Evolutionary conservation across 108 stramenopile genomes (phyloP), one percentile per base, ranked within the genome.

Genomic region (Nitzschia putrida): DNA sequence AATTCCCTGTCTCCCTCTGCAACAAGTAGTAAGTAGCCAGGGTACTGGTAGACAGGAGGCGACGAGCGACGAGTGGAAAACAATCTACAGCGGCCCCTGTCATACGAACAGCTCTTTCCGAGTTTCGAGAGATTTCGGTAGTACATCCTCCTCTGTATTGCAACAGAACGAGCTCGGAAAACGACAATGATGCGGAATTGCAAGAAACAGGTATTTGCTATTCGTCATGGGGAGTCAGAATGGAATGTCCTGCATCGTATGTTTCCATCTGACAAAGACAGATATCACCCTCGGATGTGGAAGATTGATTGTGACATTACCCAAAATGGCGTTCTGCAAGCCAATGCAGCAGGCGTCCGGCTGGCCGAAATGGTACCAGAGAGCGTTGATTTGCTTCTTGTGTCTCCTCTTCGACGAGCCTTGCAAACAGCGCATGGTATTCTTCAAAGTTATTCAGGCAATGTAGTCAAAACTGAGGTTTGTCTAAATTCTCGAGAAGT

Each of bases 361-460:
- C 11, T 63, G 20, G 40, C n/a, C 14, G 11, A 37, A 10, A n/a
- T 44, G 23, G 18, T 63, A 10, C n/a, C n/a, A n/a, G 7, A 6
- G 18, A 44, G n/a, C 10, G 44, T 84, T 16, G 83, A 81, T 23
- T 57, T 73, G 24, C 47, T 84, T 2, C 7, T 84, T 7, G 72
- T 78, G 20, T 78, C 76, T 66, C 83, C 83, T 0, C 47, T 79
- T 73, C 72, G 77, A 0, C 38, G 83, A 55, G 68, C 71, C 12
- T 66, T 84, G 45, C 73, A 81, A 59, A 84, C 83, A 34, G 73
- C 77, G 13, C 44, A 42, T 0, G 21, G 74, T 10, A 57, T 68
- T 1, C 78, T 84, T 54, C 66, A 66, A 49, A 22, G 8, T 22
- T 63, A 24, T 34, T 9, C 43, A 22, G 29, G 11, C 6, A 18